Evolutionary conservation across 108 stramenopile genomes (phyloP).

Genomic region (Nannochloropsis oceanica): DNA sequence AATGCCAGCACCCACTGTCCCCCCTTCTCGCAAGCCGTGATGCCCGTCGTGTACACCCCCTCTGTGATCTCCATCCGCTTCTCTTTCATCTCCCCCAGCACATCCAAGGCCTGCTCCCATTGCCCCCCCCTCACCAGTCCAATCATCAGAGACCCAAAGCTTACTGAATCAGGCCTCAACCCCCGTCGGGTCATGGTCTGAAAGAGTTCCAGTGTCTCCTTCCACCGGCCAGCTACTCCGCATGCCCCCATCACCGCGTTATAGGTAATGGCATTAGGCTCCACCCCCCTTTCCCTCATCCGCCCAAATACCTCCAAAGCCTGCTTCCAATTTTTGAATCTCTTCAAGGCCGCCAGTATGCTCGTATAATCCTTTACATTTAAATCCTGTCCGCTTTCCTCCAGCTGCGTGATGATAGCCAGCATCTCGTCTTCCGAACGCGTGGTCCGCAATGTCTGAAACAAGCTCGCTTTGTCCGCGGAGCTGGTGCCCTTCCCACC

Average conservation of each 20-base stretch:
- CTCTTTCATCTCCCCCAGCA: slow-evolving; percentile 19
- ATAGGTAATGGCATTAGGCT: slow-evolving; percentile 13
- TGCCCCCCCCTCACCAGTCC: not conserved
- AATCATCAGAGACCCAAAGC: not conserved
- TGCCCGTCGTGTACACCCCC: not conserved
- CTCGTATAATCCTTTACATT: not conserved
- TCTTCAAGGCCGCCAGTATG: not conserved
- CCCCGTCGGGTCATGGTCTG: slow-evolving; percentile 8
- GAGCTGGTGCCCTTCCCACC: not conserved
- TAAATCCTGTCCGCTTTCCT: not conserved
- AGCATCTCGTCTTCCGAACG: not conserved
- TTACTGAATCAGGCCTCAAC: not conserved
- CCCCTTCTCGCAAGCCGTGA: slow-evolving; percentile 10
- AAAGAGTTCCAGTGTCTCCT: slow-evolving; percentile 5
- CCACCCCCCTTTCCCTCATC: slow-evolving; percentile 7
- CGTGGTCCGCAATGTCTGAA: not conserved
- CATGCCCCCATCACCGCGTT: slow-evolving; percentile 18
- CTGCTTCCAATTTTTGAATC: not conserved
- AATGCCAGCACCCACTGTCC: slow-evolving; percentile 13
- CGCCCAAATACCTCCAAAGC: slow-evolving; percentile 9
- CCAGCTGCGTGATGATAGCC: not conserved
- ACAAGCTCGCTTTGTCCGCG: not conserved
- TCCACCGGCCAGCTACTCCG: not conserved
- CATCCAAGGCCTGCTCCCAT: slow-evolving; percentile 16
- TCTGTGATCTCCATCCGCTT: slow-evolving; percentile 1